phyloP scores from a whole-genome alignment of 2,329 filamentous ascomycete genomes.

The Sporothrix luriei region DNA sequence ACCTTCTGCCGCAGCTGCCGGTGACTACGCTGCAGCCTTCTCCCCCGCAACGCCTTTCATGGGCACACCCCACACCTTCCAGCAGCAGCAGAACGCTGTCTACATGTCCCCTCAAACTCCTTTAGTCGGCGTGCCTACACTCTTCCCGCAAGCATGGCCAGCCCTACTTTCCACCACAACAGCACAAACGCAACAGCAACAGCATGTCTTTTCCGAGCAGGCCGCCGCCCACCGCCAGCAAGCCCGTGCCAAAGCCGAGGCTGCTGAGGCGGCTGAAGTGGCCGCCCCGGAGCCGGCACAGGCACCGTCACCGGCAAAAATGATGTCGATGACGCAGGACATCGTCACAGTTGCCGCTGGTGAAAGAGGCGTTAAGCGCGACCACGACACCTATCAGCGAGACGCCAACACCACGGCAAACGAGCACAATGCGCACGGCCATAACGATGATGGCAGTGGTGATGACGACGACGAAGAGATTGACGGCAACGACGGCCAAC shows the following conservation, averaged over 20 bases:
- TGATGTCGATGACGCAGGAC: not conserved
- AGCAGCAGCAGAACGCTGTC: constrained; percentile 1
- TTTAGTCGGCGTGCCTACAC: not conserved
- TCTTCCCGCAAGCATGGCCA: constrained; percentile 6
- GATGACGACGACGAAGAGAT: constrained; percentile 25
- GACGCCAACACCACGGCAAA: not conserved
- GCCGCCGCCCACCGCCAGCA: not conserved
- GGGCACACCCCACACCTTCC: not conserved
- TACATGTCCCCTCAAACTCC: not conserved
- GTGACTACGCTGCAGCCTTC: constrained; percentile 14
- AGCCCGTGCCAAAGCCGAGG: constrained; percentile 3
- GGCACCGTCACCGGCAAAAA: not conserved
- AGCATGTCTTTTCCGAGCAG: constrained; percentile 6
- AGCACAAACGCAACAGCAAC: constrained; percentile 7
- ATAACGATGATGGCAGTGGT: constrained; percentile 22
- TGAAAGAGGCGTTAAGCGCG: constrained; percentile 17
- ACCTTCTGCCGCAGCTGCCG: not conserved
- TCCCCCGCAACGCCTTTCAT: not conserved
- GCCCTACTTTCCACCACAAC: not conserved
- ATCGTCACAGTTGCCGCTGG: not conserved
- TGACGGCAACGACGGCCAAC: not conserved
- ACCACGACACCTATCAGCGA: constrained; percentile 2
- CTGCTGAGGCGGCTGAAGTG: not conserved
- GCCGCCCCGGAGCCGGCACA: too few species aligned
- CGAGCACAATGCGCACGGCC: not conserved